phyloP scores from a whole-genome alignment of 176 grass and related monocot genomes.

The Metroxylon sagu region DNA sequence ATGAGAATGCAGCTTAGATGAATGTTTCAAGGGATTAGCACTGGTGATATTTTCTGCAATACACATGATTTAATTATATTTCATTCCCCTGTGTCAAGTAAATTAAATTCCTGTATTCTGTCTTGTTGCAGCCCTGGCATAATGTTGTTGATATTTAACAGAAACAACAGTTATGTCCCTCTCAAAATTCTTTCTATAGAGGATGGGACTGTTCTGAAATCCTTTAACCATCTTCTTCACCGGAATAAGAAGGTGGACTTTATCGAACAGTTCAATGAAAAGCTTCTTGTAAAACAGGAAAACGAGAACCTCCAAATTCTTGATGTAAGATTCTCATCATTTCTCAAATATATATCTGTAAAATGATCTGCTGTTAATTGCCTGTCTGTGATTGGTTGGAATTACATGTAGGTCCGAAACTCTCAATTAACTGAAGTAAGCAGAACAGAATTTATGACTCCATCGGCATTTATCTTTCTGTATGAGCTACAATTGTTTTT shows the following conservation, averaged over 20 bases:
- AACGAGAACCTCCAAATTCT: slow-evolving; percentile 94
- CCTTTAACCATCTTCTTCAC: slow-evolving; percentile 83
- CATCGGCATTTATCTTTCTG: slow-evolving; percentile 84
- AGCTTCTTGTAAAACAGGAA: slow-evolving; percentile 90
- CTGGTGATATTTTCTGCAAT: too few relatives aligned
- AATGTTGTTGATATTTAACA: slow-evolving; percentile 82
- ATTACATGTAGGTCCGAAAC: slow-evolving; percentile 52
- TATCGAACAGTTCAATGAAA: slow-evolving; percentile 91
- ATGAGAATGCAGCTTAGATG: too few relatives aligned
- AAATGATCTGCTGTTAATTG: too few relatives aligned
- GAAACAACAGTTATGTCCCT: slow-evolving; percentile 62
- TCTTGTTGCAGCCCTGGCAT: slow-evolving; percentile 62
- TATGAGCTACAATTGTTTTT: slow-evolving; percentile 82
- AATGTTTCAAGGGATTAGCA: too few relatives aligned
- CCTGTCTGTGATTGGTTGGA: slow-evolving; percentile 11
- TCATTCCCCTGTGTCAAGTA: too few relatives aligned
- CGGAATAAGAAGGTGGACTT: slow-evolving; percentile 91
- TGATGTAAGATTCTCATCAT: slow-evolving; percentile 39
- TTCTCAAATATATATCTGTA: too few relatives aligned
- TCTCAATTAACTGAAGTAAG: slow-evolving; percentile 77
- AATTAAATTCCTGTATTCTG: neutral
- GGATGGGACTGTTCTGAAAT: slow-evolving; percentile 81
- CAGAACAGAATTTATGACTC: slow-evolving; percentile 85
- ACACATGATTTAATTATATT: too few relatives aligned
- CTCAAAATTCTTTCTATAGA: slow-evolving; percentile 89